phyloP scores from a whole-genome alignment of 2,329 filamentous ascomycete species.

The Aspergillus amoenus region DNA sequence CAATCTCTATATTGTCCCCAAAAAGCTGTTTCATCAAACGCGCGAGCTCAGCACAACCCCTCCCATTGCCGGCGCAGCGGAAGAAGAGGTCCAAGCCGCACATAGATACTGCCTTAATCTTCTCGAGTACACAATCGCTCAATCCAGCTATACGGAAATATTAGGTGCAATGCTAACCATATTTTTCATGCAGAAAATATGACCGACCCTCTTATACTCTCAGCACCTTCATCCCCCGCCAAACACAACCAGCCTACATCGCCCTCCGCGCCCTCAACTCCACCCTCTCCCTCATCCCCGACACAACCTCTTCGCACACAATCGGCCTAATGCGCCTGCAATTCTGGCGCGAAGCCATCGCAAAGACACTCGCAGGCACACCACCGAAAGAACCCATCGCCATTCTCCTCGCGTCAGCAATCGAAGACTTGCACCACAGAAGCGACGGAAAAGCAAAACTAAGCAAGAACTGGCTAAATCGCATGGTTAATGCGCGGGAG shows the following conservation, averaged over 20 bases:
- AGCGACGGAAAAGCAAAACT: conserved; percentile 50
- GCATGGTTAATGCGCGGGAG: conserved; percentile 78
- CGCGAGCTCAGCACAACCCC: conserved; percentile 29
- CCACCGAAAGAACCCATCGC: conserved; percentile 92
- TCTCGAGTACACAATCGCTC: conserved; percentile 45
- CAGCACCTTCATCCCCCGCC: conserved; percentile 75
- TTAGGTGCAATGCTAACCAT: neutral
- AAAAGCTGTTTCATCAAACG: conserved; percentile 14
- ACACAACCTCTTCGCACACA: conserved; percentile 82
- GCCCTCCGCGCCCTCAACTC: conserved; percentile 91
- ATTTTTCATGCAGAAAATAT: conserved; percentile 62
- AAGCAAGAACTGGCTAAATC: conserved; percentile 71
- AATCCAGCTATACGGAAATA: neutral
- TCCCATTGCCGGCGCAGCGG: conserved; percentile 27
- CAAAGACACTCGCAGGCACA: conserved; percentile 70
- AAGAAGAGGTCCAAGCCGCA: conserved; percentile 54
- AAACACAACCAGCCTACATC: conserved; percentile 78
- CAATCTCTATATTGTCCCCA: neutral
- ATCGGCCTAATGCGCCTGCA: conserved; percentile 88
- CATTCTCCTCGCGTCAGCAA: conserved; percentile 72
- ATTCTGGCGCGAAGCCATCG: conserved; percentile 88
- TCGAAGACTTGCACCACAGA: conserved; percentile 55
- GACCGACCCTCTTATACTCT: conserved; percentile 88
- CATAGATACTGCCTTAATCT: conserved; percentile 60
- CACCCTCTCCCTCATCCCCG: conserved; percentile 84